Percentiles rank a stretch among this genome's conserved stretches.
phyloP scores from a whole-genome alignment of 805 yeast species.

The Starmera pachycereana region DNA sequence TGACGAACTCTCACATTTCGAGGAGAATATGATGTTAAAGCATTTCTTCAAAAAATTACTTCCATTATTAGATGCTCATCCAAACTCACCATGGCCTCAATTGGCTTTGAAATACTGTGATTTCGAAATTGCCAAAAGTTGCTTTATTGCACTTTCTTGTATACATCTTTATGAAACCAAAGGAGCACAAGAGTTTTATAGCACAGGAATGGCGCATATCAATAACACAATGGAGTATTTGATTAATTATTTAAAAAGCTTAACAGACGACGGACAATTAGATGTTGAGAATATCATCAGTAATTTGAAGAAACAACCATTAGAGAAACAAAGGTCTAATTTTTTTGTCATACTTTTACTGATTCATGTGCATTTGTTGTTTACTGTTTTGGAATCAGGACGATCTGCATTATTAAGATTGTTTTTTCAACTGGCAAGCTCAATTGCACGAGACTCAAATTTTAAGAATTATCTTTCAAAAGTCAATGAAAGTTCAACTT shows the following conservation, averaged over 20 bases:
- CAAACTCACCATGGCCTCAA: conserved; percentile 53
- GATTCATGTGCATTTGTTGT: conserved; percentile 43
- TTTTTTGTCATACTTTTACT: conserved; percentile 39
- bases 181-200: conserved; percentile 42
- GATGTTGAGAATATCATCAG: conserved; percentile 26
- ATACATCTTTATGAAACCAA: conserved; percentile 47
- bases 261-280: conserved; percentile 12
- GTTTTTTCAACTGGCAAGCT: conserved; percentile 38
- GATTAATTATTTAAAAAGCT: conserved; percentile 30
- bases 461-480: conserved; percentile 31
- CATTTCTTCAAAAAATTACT: conserved; percentile 45
- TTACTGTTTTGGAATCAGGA: conserved; percentile 45
- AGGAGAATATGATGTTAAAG: conserved; percentile 43
- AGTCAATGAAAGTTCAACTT: conserved; percentile 38
- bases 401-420: conserved; percentile 39
- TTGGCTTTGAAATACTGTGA: conserved; percentile 47
- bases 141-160: conserved; percentile 46
- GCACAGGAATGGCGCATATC: conserved; percentile 42
- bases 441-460: conserved; percentile 37
- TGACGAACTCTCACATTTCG: conserved; percentile 24
- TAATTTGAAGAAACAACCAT: conserved; percentile 25
- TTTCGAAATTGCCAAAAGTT: conserved; percentile 45
- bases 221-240: conserved; percentile 47
- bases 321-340: conserved; percentile 26
- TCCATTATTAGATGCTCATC: conserved; percentile 48